Base-by-base conservation (phyloP, 345 rosid species). In the Leavenworthia alabamica region DNA sequence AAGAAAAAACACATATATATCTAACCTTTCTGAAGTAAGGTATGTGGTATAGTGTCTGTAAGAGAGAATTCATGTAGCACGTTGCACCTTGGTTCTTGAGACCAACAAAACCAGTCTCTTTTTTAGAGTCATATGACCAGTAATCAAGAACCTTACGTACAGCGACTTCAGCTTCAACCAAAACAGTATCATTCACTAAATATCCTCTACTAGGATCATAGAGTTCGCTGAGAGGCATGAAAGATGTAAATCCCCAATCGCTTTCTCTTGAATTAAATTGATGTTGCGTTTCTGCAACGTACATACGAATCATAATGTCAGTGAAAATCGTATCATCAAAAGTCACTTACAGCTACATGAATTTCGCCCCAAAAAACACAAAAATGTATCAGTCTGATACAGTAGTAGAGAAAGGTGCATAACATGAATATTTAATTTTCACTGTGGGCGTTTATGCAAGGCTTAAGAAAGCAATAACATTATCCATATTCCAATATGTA, bases 61-160 rank as follows among this genome's bases (percentile, higher is more conserved):
- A 78, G 56, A 92, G 84, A 76, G 98, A 89, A 71, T 92, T 92
- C 98, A 92, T 92, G 76, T 92, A 92, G 77, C 98, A 92, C 16
- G 98, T 89, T n/a, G 98, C 97, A 67, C 98, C 98, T 81, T 92
- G 98, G 74, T 92, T 92, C 79, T 92, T 92, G 47, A 92, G 89
- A 56, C 98, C 98, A 73, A 92, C 98, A 81, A 70, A 89, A 46
- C 98, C 95, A 28, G 98, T 92, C 77, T 89, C 98, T 68, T 92
- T 89, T 68, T 86, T 92, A 16, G 98, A 92, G 82, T 89, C 96
- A 68, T 85, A 82, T 24, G 89, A 43, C 90, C 89, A 86, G 58
- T 91, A 88, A 80, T 91, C 98, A 52, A 81, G 75, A 71, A 81
- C 81, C 68, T 73, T 83, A 32, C 87, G 89, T 40, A 89, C 97